Base-by-base conservation (phyloP, 345 rosid genomes). In the Acer campestre region DNA sequence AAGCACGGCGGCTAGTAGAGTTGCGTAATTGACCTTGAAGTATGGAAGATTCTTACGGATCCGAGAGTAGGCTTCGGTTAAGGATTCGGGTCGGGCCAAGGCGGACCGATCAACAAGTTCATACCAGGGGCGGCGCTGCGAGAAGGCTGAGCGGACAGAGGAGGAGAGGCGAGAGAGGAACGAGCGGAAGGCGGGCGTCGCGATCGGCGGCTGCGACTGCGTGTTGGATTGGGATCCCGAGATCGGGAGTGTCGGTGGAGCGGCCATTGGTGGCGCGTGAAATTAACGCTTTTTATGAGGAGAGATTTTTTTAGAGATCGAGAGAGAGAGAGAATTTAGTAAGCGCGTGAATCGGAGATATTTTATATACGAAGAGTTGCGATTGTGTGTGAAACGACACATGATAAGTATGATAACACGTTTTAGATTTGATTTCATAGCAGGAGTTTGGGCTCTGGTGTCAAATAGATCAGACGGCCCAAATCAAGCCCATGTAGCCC, bases 91-190 rank as follows among this genome's bases (percentile, higher is more conserved):
- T 1, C 92, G 81, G 49, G 90, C 67, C 83, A 92, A 68, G 64
- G 93, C 82, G 9, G 85, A 62, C 7, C 97, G 88, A 81, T 93
- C 97, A 27, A 90, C 62, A 46, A 93, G 89, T 66, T 93, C 98
- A 49, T 70, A 69, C 97, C 97, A 91, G 0, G 97, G 97, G 10
- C 94, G 98, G 70, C 98, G 90, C 76, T 87, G 93, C 7, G 98
- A 92, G 77, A 93, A 78, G 64, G 91, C 90, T 0, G 80, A 87
- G 27, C 97, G 93, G 91, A 88, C 80, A 67, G 93, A 92, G 63
- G 91, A 77, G 42, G 92, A 77, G 80, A 94, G 84, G 27, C 94
- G 95, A 6, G 94, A 85, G 84, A 90, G 58, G 90, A 92, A 92
- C 17, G 85, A 68, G 18, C 95, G 95, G 82, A 94, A 77, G 2